Conservation (phyloP, 176 grass and related monocot genomes). For the Puya raimondii region DNA sequence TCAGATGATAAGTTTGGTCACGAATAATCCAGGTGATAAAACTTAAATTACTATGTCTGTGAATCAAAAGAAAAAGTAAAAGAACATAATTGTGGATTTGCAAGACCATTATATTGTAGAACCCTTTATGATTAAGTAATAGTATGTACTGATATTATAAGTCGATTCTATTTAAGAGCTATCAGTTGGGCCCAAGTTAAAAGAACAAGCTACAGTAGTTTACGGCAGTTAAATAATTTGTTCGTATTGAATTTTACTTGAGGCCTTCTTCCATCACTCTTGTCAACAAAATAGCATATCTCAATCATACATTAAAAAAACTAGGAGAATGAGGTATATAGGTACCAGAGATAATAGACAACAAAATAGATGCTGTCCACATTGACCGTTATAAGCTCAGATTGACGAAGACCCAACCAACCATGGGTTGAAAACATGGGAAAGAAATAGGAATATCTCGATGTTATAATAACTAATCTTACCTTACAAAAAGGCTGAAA, state of each 20-base stretch:
- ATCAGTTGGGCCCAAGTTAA: too few relatives aligned
- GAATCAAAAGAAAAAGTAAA: not conserved
- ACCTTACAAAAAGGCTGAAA: not conserved
- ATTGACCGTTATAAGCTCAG: too few relatives aligned
- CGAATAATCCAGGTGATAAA: not conserved
- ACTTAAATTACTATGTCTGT: not conserved
- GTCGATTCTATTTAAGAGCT: too few relatives aligned
- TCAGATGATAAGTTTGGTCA: not conserved
- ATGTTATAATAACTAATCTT: not conserved
- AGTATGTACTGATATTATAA: too few relatives aligned
- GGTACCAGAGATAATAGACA: not conserved
- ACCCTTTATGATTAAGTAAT: too few relatives aligned
- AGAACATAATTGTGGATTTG: not conserved
- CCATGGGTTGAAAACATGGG: not conserved
- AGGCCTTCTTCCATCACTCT: too few relatives aligned
- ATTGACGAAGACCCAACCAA: not conserved
- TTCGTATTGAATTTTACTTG: too few relatives aligned
- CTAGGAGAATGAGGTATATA: not conserved
- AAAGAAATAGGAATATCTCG: not conserved
- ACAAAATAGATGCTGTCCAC: not conserved
- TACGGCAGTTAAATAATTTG: too few relatives aligned
- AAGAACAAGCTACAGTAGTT: too few relatives aligned
- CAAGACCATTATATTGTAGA: too few relatives aligned
- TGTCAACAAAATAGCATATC: too few relatives aligned
- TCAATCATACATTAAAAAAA: too few relatives aligned